phyloP scores from a whole-genome alignment of 2,329 filamentous ascomycete genomes.

The Trichoderma endophyticum region DNA sequence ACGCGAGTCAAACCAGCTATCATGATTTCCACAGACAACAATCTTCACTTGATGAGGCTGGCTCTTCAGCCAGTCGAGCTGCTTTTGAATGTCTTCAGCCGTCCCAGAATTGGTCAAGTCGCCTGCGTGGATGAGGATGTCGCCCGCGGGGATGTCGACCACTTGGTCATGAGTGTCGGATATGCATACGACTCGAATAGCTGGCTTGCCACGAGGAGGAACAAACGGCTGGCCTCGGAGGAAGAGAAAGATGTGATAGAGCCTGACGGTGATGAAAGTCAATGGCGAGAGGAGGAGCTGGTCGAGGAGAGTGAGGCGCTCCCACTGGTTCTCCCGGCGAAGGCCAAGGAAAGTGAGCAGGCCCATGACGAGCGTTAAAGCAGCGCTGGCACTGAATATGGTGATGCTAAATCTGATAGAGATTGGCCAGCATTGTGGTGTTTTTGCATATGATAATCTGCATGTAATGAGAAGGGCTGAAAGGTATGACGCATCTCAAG shows the following conservation, averaged over 20 bases:
- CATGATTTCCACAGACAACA: conserved; percentile 84
- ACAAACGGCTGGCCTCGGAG: conserved; percentile 65
- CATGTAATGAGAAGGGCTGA: neutral
- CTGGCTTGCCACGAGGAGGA: conserved; percentile 51
- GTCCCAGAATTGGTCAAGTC: conserved; percentile 76
- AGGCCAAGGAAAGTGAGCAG: conserved; percentile 46
- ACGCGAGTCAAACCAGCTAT: conserved; percentile 73
- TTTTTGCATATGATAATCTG: neutral
- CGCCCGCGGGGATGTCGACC: conserved; percentile 65
- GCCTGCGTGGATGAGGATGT: conserved; percentile 85
- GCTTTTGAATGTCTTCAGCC: conserved; percentile 69
- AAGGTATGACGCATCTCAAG: neutral
- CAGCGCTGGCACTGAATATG: neutral
- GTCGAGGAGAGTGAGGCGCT: conserved; percentile 54
- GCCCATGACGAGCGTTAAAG: conserved; percentile 36
- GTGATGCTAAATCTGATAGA: neutral
- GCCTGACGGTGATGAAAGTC: conserved; percentile 55
- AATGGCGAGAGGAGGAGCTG: conserved; percentile 67
- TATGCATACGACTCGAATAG: conserved; percentile 78
- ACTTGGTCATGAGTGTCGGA: conserved; percentile 79
- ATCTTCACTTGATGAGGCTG: conserved; percentile 79
- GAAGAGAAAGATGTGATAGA: conserved; percentile 63
- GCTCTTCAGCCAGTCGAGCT: conserved; percentile 75
- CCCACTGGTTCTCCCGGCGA: conserved; percentile 47
- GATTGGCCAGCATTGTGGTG: neutral